Percentiles rank a stretch among this genome's conserved stretches.
phyloP scores from a whole-genome alignment of 768 basidiomycete genomes.

The Holtermanniella nyarrowii region DNA sequence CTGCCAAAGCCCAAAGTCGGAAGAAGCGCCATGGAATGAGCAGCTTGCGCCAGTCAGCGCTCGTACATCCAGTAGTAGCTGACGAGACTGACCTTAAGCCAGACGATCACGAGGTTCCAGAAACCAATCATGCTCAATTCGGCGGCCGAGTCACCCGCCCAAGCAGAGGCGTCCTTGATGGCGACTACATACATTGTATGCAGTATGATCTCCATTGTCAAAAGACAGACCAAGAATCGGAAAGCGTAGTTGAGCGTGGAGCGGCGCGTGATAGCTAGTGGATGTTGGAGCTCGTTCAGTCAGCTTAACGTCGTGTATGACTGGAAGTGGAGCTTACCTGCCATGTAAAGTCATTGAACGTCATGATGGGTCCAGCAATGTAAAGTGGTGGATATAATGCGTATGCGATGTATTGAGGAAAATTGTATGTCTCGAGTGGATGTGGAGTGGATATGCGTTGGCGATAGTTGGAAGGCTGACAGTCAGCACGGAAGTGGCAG shows the following conservation, averaged over 20 bases:
- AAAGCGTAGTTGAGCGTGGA: constrained; percentile 49
- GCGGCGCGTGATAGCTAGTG: constrained; percentile 45
- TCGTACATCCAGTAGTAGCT: background rate
- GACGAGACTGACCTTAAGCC: constrained; percentile 69
- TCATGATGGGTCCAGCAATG: constrained; percentile 89
- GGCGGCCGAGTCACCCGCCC: constrained; percentile 65
- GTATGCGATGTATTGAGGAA: constrained; percentile 68
- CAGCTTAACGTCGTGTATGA: background rate
- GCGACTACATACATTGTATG: constrained; percentile 96
- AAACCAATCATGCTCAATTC: constrained; percentile 88
- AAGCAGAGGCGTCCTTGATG: constrained; percentile 64
- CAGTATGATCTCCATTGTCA: constrained; percentile 82
- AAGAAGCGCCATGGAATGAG: constrained; percentile 95
- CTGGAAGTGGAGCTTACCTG: constrained; percentile 52
- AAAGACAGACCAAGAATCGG: constrained; percentile 59
- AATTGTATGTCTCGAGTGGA: constrained; percentile 53
- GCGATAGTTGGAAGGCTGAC: constrained; percentile 44
- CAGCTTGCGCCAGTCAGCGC: constrained; percentile 50
- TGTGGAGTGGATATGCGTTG: constrained; percentile 54
- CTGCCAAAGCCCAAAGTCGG: constrained; percentile 78
- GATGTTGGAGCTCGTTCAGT: constrained; percentile 51
- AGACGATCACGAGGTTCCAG: constrained; percentile 92
- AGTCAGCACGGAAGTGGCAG: constrained; percentile 3
- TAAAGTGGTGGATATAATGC: constrained; percentile 87
- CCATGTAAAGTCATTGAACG: constrained; percentile 90